Conservation (phyloP, 768 basidiomycete genomes). For the Boletus subparvulus region DNA sequence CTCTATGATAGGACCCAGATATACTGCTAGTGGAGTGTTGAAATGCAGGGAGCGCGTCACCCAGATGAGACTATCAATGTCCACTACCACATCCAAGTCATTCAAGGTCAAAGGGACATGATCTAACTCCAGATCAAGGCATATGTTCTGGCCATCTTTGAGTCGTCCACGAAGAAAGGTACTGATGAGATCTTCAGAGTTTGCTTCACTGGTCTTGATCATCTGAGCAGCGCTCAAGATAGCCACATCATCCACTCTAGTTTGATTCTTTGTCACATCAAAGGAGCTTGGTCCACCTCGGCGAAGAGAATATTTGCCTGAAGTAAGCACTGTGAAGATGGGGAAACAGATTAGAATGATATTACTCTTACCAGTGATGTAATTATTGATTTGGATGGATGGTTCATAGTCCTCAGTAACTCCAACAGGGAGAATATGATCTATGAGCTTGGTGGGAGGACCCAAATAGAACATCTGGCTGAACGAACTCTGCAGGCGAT, state of each 20-base stretch:
- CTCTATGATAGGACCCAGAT: not conserved
- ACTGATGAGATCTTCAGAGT: too few species aligned
- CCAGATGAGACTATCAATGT: constrained; percentile 23
- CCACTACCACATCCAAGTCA: not conserved
- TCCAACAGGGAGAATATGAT: not conserved
- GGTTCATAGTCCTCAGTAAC: not conserved
- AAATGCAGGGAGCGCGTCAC: not conserved
- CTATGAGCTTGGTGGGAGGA: not conserved
- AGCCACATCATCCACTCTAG: not conserved
- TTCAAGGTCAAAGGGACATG: not conserved
- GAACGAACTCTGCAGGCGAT: not conserved
- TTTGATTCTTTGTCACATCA: not conserved
- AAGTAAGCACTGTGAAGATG: too few species aligned
- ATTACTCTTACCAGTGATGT: not conserved
- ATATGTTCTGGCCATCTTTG: not conserved
- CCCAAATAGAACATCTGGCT: constrained; percentile 11
- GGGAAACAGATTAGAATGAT: too few species aligned
- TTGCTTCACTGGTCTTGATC: too few species aligned
- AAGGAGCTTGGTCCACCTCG: not conserved
- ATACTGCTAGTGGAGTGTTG: not conserved
- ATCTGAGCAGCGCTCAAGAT: not conserved
- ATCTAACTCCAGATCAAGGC: constrained; percentile 5
- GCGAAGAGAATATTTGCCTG: not conserved
- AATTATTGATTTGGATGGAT: not conserved
- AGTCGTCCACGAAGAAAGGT: too few species aligned